Conservation (phyloP, 768 basidiomycete genomes). For the Xerocomellus dryophilus region DNA sequence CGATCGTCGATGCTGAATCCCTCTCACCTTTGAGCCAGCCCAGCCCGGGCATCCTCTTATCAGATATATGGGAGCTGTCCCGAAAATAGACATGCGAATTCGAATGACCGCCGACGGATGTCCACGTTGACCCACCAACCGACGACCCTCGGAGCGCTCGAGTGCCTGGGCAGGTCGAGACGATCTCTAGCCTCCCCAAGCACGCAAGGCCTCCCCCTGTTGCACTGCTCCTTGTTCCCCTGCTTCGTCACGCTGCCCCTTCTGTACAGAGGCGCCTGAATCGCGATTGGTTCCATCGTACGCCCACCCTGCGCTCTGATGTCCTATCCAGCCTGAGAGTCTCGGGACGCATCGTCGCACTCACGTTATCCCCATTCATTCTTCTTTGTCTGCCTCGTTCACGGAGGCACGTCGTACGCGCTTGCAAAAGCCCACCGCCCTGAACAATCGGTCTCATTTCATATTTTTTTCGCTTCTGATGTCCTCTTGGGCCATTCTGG, state of each 20-base stretch:
- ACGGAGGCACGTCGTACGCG: not conserved
- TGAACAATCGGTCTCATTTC: not conserved
- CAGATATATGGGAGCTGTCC: not conserved
- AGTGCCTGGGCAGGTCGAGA: not conserved
- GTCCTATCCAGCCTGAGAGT: too few relatives aligned
- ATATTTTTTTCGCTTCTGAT: not conserved
- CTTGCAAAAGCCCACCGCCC: not conserved
- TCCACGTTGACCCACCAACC: too few relatives aligned
- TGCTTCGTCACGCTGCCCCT: not conserved
- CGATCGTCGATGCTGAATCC: not conserved
- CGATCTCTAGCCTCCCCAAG: not conserved
- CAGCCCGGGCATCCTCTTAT: not conserved
- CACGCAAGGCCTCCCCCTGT: too few relatives aligned
- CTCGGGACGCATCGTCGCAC: not conserved
- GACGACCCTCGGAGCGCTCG: not conserved
- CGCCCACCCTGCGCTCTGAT: too few relatives aligned
- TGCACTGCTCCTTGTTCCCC: not conserved
- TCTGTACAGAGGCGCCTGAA: not conserved
- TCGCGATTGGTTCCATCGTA: not conserved
- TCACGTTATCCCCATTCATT: not conserved
- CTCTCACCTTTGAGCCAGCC: not conserved
- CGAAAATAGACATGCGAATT: not conserved
- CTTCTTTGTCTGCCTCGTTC: too few relatives aligned
- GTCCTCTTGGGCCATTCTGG: not conserved
- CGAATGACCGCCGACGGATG: not conserved